A percentile compares a stretch with the other conserved stretches of the same genome.
Conservation (phyloP, 2,329 filamentous ascomycete species). For the Botryosphaeria dothidea region DNA sequence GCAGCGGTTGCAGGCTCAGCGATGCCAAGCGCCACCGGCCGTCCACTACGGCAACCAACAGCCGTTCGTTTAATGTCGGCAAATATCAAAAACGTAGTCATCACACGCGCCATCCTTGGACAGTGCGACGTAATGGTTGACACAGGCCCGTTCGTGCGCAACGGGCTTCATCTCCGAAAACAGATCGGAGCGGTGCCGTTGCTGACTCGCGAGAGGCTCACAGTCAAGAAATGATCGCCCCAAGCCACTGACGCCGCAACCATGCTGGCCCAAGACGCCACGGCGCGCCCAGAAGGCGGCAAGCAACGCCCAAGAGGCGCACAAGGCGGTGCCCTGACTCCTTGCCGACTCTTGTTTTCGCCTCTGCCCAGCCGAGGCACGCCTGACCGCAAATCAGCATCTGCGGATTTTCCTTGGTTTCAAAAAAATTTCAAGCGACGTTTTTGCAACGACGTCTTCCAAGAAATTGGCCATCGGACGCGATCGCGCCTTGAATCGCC, state of each 20-base stretch:
- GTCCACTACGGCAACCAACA: not conserved
- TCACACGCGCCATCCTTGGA: not conserved
- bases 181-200: slow-evolving; percentile 1
- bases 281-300: slow-evolving; percentile 1
- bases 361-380: not conserved
- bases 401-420: not conserved
- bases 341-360: not conserved
- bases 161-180: slow-evolving; percentile 8
- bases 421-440: not conserved
- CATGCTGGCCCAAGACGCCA: not conserved
- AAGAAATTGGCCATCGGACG: not conserved
- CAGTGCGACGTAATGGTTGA: slow-evolving; percentile 5
- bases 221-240: slow-evolving; percentile 12
- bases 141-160: not conserved
- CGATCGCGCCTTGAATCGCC: not conserved
- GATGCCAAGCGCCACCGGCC: not conserved
- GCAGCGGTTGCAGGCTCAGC: not conserved
- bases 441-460: not conserved
- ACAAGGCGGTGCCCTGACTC: no score
- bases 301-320: not conserved
- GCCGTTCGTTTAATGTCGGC: not conserved
- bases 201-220: not conserved
- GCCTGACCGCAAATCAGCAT: slow-evolving; percentile 7
- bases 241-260: slow-evolving; percentile 17
- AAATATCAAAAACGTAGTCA: not conserved